Evolutionary conservation across 352 stramenopile species (phyloP).

Genomic region (Detonula confervacea): DNA sequence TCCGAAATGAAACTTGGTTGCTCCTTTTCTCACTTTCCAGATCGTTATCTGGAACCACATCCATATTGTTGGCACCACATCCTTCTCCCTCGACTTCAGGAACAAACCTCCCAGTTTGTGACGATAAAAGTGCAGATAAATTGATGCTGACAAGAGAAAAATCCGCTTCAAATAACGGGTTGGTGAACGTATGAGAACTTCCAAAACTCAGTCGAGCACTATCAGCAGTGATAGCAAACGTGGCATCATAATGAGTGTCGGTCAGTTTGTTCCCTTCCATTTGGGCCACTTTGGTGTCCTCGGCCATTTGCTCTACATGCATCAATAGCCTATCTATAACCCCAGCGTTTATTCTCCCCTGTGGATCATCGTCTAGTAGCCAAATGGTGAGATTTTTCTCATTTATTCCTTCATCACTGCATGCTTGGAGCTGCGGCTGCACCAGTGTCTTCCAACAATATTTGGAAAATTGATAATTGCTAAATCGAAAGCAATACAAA

Average conservation of each 20-base stretch:
- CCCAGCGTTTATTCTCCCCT: slow-evolving; percentile 20
- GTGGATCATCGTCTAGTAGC: slow-evolving; percentile 52
- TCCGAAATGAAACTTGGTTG: slow-evolving; percentile 55
- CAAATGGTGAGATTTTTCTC: slow-evolving; percentile 28
- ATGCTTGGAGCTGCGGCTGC: slow-evolving; percentile 40
- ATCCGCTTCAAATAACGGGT: slow-evolving; percentile 40
- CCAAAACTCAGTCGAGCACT: slow-evolving; percentile 45
- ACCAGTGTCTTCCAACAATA: slow-evolving; percentile 69
- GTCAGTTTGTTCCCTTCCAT: not conserved
- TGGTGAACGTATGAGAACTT: slow-evolving; percentile 45
- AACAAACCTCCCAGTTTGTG: slow-evolving; percentile 34
- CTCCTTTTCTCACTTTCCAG: not conserved
- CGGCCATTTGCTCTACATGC: slow-evolving; percentile 45
- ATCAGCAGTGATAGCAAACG: slow-evolving; percentile 28
- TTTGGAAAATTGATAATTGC: slow-evolving; percentile 75
- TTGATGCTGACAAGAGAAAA: slow-evolving; percentile 44
- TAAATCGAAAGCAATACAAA: slow-evolving; percentile 9
- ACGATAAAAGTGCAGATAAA: slow-evolving; percentile 35
- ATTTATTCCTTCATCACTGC: not conserved
- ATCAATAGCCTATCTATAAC: slow-evolving; percentile 50
- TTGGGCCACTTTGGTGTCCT: slow-evolving; percentile 12
- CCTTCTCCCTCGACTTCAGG: slow-evolving; percentile 11
- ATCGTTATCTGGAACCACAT: not conserved
- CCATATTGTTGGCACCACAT: not conserved
- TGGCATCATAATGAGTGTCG: slow-evolving; percentile 29